Evolutionary conservation across 2,329 filamentous ascomycete genomes (phyloP).

Genomic region (Phyllosticta capitalensis): DNA sequence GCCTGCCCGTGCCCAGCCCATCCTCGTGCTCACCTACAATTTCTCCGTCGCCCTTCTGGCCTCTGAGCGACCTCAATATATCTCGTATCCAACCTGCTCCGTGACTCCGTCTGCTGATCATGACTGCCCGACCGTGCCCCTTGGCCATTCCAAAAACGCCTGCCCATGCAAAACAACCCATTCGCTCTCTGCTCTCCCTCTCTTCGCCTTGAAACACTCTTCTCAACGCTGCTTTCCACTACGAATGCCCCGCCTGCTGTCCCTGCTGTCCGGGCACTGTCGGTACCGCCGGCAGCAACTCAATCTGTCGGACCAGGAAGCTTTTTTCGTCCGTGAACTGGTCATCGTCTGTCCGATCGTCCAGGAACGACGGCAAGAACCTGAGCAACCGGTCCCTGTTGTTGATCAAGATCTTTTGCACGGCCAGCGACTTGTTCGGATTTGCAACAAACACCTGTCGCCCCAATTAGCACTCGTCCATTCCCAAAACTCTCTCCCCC

Average conservation of each 20-base stretch:
- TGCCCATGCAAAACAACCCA: background rate
- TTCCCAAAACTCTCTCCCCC: background rate
- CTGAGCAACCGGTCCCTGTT: constrained; percentile 84
- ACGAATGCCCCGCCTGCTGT: background rate
- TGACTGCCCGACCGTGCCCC: background rate
- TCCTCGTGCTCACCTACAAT: background rate
- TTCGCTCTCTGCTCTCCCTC: background rate
- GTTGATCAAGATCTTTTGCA: constrained; percentile 92
- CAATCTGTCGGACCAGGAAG: constrained; percentile 92
- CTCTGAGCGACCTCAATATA: no score
- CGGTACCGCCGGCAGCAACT: constrained; percentile 31
- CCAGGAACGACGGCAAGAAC: constrained; percentile 84
- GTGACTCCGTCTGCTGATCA: background rate
- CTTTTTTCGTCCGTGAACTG: constrained; percentile 98
- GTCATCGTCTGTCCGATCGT: constrained; percentile 92
- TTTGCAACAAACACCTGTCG: constrained; percentile 86
- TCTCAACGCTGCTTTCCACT: background rate
- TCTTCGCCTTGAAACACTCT: background rate
- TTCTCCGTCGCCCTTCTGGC: background rate
- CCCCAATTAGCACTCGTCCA: background rate
- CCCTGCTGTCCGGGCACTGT: constrained; percentile 12
- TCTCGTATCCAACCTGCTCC: background rate
- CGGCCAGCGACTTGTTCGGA: constrained; percentile 92
- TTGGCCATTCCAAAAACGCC: background rate
- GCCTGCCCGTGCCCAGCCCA: background rate